Evolutionary conservation across 1,284 basidiomycete genomes (phyloP), one percentile per base, ranked within the genome.

Genomic region (Flammula alnicola): DNA sequence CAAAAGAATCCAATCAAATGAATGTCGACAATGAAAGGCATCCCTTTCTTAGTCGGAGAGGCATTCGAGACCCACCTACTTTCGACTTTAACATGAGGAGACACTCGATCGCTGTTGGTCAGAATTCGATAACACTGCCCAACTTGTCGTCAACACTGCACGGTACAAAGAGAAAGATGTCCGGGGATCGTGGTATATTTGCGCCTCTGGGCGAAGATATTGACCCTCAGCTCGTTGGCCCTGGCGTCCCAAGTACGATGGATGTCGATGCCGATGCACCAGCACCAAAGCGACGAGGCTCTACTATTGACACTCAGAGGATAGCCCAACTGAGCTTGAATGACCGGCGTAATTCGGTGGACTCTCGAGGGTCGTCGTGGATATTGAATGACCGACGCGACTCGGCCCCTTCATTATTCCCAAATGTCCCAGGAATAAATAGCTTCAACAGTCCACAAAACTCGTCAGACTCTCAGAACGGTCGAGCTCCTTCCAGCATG

Each of bases 81-180:
- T 81, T 81, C 59, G 84, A 87, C 65, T 82, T 83, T 63, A 79
- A 67, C 57, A 84, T 84, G 70, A 77, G 86, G 46, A 71, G 86
- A 25, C 83, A 84, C 60, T 85, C 84, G 22, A 82, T 85, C 56
- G 80, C 83, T 25, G 75, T 77, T 49, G 76, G 78, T 48, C 72
- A 72, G 40, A 69, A 75, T 48, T 66, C 70, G 42, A 71, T 76
- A 56, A 67, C 71, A 32, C 68, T 65, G 50, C 69, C 72, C 44
- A 67, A 64, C 56, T 55, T 68, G 51, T 63, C 71, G 6, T 59
- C 72, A 11, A 55, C 63, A 11, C 70, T 76, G 36, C 80, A 81
- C 62, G 87, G 88, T 52, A 83, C 79, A 49, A 92, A 92, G 68
- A 80, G 89, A 58, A 93, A 93, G 72, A 84, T 90, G 74, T 88